Base-by-base conservation (phyloP, 2,329 filamentous ascomycete genomes). In the Exserohilum rostratum region DNA sequence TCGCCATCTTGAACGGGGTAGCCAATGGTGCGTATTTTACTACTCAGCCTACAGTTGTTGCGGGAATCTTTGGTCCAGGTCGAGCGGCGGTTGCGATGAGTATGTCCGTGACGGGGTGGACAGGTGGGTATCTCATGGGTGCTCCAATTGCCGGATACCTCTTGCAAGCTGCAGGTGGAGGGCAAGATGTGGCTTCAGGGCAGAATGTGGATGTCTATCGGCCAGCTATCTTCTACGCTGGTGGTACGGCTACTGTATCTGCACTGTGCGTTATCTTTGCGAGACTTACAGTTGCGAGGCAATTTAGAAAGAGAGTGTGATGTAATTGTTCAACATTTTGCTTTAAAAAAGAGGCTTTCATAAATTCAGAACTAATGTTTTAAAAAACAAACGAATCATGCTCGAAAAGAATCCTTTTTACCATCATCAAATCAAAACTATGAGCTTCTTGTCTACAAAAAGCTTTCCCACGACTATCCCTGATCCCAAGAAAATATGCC, bases 221-320 rank as follows among this genome's bases (percentile, higher is more conserved):
- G 12, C 67, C 68, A 15, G 66, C 67, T 9, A 73, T 72, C 5
- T 69, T 70, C 50, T 73, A 69, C 25, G 68, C 70, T 33, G 67
- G 67, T 13, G 65, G 63, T 5, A 60, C 65, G 2, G 67, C 67
- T 11, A 61, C 59, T 9, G 42, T 60, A 3, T 66, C 66, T 2
- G 55, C 61, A 7, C 9, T 66, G 7, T 65, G 66, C 31, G 66
- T 71, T 13, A 17, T 71, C 0, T 44, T 60, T 12, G 66, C 67
- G 25, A 57, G 65, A 31, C 20, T 69, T 12, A 66, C 57, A 13
- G 53, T 70, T 18, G 50, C 53, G 6, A 67, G 46, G 47, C 64
- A 65, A 15, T 13, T 65, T 3, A 29, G 57, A 3, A 67, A 67
- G 33, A 61, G 51, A 33, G 64, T 68, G 18, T 46, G 22, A 27